Conservation (phyloP, 202 grass and related monocot species). For the Schoenoplectus tabernaemontani region DNA sequence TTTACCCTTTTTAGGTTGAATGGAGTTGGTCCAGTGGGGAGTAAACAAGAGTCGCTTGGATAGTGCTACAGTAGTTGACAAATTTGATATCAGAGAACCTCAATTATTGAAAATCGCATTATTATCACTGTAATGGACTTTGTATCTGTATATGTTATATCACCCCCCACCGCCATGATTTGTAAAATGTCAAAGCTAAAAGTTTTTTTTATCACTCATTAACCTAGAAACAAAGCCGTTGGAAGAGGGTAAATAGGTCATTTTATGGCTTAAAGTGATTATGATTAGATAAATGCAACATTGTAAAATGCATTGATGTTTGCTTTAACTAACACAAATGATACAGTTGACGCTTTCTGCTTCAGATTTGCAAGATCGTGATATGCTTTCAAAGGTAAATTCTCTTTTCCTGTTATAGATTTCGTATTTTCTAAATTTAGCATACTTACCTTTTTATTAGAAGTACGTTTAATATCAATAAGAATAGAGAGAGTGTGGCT, state of each 20-base stretch:
- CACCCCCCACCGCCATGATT: background rate
- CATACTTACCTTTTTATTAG: background rate
- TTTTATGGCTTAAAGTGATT: background rate
- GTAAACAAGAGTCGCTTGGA: background rate
- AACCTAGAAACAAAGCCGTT: background rate
- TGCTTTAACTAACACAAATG: conserved; percentile 3
- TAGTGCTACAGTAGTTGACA: no score
- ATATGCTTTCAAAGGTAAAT: conserved; percentile 75
- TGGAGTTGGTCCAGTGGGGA: background rate
- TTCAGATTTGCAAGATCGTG: conserved; percentile 61
- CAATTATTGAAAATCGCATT: background rate
- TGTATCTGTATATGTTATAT: no score
- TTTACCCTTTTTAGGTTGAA: background rate
- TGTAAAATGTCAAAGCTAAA: background rate
- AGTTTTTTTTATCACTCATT: background rate
- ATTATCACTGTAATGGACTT: background rate
- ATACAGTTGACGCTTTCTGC: conserved; percentile 76
- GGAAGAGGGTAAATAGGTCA: background rate
- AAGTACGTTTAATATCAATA: background rate
- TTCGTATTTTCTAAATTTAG: background rate
- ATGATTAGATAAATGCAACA: background rate
- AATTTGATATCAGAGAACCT: background rate
- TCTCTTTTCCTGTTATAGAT: conserved; percentile 12
- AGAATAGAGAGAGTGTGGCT: background rate
- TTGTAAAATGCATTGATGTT: background rate